Conservation (phyloP, 2,329 filamentous ascomycete species). For the Cladosporium sp. region DNA sequence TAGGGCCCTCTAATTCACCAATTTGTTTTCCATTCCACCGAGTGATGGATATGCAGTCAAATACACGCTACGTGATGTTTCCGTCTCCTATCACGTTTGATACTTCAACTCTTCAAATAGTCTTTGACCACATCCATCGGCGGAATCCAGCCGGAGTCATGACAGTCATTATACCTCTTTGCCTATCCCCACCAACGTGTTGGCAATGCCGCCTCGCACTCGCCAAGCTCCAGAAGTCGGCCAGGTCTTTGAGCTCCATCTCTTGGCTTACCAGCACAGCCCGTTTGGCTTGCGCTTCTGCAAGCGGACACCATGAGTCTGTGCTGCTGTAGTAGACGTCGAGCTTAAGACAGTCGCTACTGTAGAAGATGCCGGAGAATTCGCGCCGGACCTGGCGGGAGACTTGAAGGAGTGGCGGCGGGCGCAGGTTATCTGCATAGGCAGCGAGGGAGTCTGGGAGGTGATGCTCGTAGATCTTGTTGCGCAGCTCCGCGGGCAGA, state of each 20-base stretch:
- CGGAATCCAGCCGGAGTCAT: slow-evolving; percentile 7
- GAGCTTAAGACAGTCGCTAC: slow-evolving; percentile 11
- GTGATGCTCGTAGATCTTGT: slow-evolving; percentile 21
- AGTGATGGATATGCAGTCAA: no score
- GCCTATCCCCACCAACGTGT: neutral
- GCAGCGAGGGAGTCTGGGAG: slow-evolving; percentile 16
- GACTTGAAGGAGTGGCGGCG: slow-evolving; percentile 5
- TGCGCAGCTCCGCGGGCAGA: slow-evolving; percentile 25
- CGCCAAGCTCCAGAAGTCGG: slow-evolving; percentile 16
- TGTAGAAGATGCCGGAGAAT: slow-evolving; percentile 16
- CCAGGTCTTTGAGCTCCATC: slow-evolving; percentile 12
- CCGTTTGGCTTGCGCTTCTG: slow-evolving; percentile 9
- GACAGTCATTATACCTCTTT: slow-evolving; percentile 16
- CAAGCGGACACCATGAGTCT: slow-evolving; percentile 15
- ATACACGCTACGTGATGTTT: no score
- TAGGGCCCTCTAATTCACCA: no score
- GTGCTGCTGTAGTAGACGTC: slow-evolving; percentile 17
- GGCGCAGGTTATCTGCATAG: slow-evolving; percentile 10
- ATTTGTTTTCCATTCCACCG: no score
- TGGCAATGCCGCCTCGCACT: slow-evolving; percentile 18
- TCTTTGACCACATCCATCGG: slow-evolving; percentile 14
- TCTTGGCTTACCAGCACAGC: slow-evolving; percentile 8
- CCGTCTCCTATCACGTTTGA: no score
- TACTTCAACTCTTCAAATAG: no score
- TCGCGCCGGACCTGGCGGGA: slow-evolving; percentile 11